A percentile compares a stretch with the other conserved stretches of the same genome.
Evolutionary conservation across 2,329 filamentous ascomycete species (phyloP).

Genomic region (Fusarium virguliforme): DNA sequence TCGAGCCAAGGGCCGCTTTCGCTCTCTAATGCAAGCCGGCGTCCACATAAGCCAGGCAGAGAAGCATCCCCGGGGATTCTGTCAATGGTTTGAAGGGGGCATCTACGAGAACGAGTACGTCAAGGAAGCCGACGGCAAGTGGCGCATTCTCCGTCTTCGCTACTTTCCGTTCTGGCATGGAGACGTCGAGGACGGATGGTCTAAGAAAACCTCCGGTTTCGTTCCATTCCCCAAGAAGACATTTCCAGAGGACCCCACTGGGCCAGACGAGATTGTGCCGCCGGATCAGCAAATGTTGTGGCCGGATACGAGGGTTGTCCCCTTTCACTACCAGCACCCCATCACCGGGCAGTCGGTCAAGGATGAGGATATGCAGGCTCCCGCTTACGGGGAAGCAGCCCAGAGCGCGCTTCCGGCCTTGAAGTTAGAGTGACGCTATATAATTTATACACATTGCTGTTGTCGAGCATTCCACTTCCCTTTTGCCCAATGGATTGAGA

Average conservation of each 20-base stretch:
- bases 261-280: conserved; percentile 8
- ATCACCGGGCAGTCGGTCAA: conserved; percentile 8
- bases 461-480: neutral
- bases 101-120: conserved; percentile 35
- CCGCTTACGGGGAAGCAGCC: conserved; percentile 10
- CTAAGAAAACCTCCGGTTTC: conserved; percentile 24
- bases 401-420: conserved; percentile 14
- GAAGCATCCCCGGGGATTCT: conserved; percentile 22
- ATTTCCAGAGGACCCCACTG: conserved; percentile 11
- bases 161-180: conserved; percentile 34
- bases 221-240: conserved; percentile 24
- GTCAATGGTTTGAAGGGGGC: conserved; percentile 31
- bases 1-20: conserved; percentile 24
- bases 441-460: neutral
- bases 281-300: conserved; percentile 14
- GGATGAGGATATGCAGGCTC: conserved; percentile 30
- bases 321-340: conserved; percentile 28
- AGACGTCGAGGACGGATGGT: conserved; percentile 25
- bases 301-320: conserved; percentile 25
- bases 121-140: conserved; percentile 22
- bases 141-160: conserved; percentile 20
- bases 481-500: too few species aligned
- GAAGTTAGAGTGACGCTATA: neutral
- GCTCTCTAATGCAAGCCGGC: conserved; percentile 26
- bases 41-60: conserved; percentile 24